Evolutionary conservation across 257 asterid genomes (phyloP), one percentile per base, ranked within the genome.

Genomic region (Solanum peruvianum): DNA sequence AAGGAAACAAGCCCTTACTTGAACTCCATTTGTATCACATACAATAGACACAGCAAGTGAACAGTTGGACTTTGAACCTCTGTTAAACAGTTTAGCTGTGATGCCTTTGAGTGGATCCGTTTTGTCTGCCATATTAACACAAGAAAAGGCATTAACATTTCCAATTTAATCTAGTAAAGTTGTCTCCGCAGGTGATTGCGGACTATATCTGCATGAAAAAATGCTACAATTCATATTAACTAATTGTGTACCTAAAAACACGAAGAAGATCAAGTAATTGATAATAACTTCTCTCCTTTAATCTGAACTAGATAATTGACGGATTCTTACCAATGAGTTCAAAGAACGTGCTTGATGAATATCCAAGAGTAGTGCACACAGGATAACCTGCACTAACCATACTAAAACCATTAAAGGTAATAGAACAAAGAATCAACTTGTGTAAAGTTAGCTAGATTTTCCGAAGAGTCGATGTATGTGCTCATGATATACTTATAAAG

Each of bases 281-380:
- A 77, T 58, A 25, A 37, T 35, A 82, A 66, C 77, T 52, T 84
- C 82, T 45, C 58, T 39, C 52, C 82, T 49, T 71, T 75, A 29
- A n/a, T 41, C 47, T 27, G 45, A 82, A 77, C 86, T 23, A 85
- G 86, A 73, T 35, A 88, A 85, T 85, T 58, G 88, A 85, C 44
- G 20, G 44, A 84, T 84, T 93, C 80, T 90, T 86, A 97, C 99
- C 99, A 58, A 87, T 93, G 85, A 94, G 94, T 73, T 88, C 84
- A 85, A 94, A 86, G 80, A 84, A 62, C 31, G 93, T 92, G 91
- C 91, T 93, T 87, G 98, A 92, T 87, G 95, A 88, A 87, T 62
- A 93, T 87, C 98, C 99, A 86, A 97, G 94, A 82, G 98, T 87
- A 83, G 93, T 92, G 88, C 99, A 97, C 73, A 97, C 94, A 56